Conservation (phyloP, 345 rosid species). For the Boechera divaricarpa region DNA sequence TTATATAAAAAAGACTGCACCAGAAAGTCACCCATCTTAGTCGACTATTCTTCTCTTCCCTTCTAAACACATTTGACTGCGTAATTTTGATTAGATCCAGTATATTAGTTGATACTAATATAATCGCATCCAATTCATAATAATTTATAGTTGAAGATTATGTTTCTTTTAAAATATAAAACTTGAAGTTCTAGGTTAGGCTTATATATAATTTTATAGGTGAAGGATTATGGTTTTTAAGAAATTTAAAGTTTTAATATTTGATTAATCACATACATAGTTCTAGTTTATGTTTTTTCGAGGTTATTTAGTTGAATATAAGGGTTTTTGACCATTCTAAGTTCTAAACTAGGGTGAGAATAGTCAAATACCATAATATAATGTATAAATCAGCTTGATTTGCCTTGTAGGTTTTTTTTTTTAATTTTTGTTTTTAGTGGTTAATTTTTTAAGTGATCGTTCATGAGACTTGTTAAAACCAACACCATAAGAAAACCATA, state of each 20-base stretch:
- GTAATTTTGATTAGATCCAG: background rate
- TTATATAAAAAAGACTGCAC: background rate
- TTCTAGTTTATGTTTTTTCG: background rate
- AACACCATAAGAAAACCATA: background rate
- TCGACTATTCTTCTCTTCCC: background rate
- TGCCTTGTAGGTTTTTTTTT: background rate
- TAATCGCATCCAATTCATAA: background rate
- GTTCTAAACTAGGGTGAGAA: background rate
- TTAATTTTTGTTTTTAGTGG: background rate
- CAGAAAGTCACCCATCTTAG: background rate
- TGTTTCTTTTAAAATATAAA: background rate
- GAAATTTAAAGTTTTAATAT: background rate
- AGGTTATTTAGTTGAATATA: conserved; percentile 3
- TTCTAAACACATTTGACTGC: background rate
- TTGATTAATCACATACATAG: background rate
- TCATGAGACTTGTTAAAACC: background rate
- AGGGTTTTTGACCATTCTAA: background rate
- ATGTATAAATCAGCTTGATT: background rate
- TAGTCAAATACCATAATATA: conserved; percentile 14
- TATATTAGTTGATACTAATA: background rate
- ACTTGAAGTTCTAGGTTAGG: background rate
- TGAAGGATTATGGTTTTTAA: background rate
- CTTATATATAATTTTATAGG: background rate
- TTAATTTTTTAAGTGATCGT: background rate
- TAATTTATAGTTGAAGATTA: background rate